Evolutionary conservation across 192 early-diverging fungal genomes (phyloP).

Genomic region (Backusella circina): DNA sequence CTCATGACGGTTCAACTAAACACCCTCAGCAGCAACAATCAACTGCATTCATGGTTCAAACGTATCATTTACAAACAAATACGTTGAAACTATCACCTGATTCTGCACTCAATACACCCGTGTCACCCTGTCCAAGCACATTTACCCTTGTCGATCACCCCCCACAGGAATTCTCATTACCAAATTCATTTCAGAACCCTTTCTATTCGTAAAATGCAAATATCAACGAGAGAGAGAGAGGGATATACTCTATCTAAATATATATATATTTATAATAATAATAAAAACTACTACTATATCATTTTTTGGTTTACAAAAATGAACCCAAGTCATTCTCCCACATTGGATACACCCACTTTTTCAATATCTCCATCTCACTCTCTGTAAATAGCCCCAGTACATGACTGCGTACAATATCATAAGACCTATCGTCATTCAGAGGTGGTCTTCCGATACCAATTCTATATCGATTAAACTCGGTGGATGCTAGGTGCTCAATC

Average conservation of each 20-base stretch:
- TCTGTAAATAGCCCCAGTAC: constrained; percentile 53
- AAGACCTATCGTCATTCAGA: constrained; percentile 14
- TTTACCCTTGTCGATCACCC: constrained; percentile 10
- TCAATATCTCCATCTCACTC: constrained; percentile 44
- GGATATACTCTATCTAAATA: not conserved
- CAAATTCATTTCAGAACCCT: constrained; percentile 2
- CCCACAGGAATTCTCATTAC: not conserved
- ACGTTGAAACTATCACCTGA: constrained; percentile 9
- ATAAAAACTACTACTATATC: no score
- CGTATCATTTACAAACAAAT: constrained; percentile 21
- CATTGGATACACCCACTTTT: constrained; percentile 38
- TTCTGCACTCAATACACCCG: constrained; percentile 48
- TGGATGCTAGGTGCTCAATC: constrained; percentile 42
- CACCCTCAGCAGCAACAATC: not conserved
- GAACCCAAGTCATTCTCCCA: not conserved
- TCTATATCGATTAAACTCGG: constrained; percentile 55
- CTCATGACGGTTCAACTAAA: constrained; percentile 38
- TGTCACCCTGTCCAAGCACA: constrained; percentile 46
- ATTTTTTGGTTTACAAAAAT: not conserved
- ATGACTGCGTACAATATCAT: constrained; percentile 46
- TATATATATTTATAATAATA: not conserved
- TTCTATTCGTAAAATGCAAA: not conserved
- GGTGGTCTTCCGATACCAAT: constrained; percentile 67
- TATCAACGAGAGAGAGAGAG: not conserved
- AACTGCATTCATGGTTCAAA: constrained; percentile 29